Base-by-base conservation (phyloP, 495 filamentous ascomycete species). In the Trichoderma asperelloides region DNA sequence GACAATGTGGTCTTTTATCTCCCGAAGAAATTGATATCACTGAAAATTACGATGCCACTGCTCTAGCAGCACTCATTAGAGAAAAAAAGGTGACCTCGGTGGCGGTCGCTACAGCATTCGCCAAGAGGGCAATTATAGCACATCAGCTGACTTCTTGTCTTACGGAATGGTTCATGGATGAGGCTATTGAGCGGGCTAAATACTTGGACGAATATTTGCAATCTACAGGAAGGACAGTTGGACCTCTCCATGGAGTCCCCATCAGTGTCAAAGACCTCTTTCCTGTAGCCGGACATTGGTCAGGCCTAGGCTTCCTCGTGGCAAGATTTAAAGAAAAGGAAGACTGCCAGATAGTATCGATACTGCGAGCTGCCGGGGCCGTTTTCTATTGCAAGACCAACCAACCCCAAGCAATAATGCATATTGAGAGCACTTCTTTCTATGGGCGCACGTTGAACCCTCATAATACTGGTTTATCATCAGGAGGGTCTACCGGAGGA, bases 221-320 rank as follows among this genome's bases (percentile, higher is more conserved):
- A 89, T 70, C 81, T 82, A 69, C 78, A 84, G 30, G 87, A 86
- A 80, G 80, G 41, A 76, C 88, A 3, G 76, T 89, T 0, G 82
- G 89, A 1, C 79, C 87, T 0, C 78, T 96, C 3, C 92, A 96
- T 69, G 92, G 92, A 18, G 82, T 96, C 11, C 91, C 91, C 28
- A 73, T 78, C n/a, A 76, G 73, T 2, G 72, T 77, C 28, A 78
- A 75, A 64, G 77, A 79, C n/a, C 73, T 96, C 74, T 84, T 88
- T 63, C 86, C 92, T 72, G 74, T 96, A 9, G 84, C 85, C 9
- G 91, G 90, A 1, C 92, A 94, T 72, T 76, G 79, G 39, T 89
- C 86, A 62, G 87, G 81, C 21, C 74, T 90, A 47, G 91, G 86
- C 13, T 85, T 84, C 33, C 78, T 69, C 12, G 74, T 77, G 63